Conservation (phyloP, 495 filamentous ascomycete genomes). For the Alectoria sarmentosa region DNA sequence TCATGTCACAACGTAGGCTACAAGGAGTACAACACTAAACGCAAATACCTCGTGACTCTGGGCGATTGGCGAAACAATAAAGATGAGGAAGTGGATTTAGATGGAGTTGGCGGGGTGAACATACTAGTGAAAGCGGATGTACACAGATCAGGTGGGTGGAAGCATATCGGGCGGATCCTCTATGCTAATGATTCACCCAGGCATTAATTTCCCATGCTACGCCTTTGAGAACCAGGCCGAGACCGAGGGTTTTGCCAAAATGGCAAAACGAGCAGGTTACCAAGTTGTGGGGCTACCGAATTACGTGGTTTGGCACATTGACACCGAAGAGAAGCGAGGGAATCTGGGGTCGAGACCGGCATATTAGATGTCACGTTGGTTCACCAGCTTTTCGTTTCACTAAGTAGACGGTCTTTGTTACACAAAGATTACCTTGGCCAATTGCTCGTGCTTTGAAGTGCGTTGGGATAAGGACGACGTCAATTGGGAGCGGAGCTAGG, state of each 20-base stretch:
- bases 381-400: slow-evolving; percentile 1
- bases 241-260: slow-evolving; percentile 96
- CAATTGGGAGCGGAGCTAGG: not conserved
- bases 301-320: slow-evolving; percentile 98
- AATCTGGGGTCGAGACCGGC: slow-evolving; percentile 45
- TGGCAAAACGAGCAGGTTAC: slow-evolving; percentile 97
- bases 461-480: not conserved
- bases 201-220: slow-evolving; percentile 96
- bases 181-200: slow-evolving; percentile 36
- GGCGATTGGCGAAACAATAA: slow-evolving; percentile 89
- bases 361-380: slow-evolving; percentile 6
- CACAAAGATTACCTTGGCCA: not conserved
- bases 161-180: not conserved
- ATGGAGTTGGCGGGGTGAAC: slow-evolving; percentile 95
- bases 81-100: slow-evolving; percentile 81
- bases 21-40: slow-evolving; percentile 83
- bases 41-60: slow-evolving; percentile 77
- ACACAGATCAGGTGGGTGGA: slow-evolving; percentile 72
- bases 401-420: slow-evolving; percentile 1
- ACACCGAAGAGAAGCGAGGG: slow-evolving; percentile 94
- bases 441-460: not conserved
- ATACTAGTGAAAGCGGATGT: slow-evolving; percentile 97
- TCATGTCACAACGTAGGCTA: slow-evolving; percentile 54
- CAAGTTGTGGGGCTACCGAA: slow-evolving; percentile 89
- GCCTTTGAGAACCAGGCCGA: slow-evolving; percentile 98